Evolutionary conservation across 2,329 filamentous ascomycete species (phyloP).

Genomic region (Arachnomyces sp.): DNA sequence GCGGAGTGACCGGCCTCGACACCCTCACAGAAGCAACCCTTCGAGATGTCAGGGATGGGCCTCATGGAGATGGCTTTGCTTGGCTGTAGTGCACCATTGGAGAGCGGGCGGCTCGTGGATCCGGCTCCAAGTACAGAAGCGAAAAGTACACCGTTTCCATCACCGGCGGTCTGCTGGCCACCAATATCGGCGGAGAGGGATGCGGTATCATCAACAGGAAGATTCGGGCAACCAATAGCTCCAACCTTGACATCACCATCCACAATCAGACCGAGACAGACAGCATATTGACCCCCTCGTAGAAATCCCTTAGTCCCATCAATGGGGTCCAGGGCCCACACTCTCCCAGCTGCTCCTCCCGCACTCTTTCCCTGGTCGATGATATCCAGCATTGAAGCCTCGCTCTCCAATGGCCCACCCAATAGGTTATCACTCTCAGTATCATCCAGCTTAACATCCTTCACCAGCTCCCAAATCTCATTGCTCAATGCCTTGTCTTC

Average conservation of each 20-base stretch:
- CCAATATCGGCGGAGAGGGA: slow-evolving; percentile 64
- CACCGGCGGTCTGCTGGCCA: slow-evolving; percentile 61
- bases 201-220: slow-evolving; percentile 74
- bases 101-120: slow-evolving; percentile 71
- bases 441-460: slow-evolving; percentile 61
- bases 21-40: slow-evolving; percentile 91
- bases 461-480: slow-evolving; percentile 78
- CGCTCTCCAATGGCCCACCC: slow-evolving; percentile 58
- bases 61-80: slow-evolving; percentile 71
- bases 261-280: slow-evolving; percentile 84
- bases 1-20: slow-evolving; percentile 89
- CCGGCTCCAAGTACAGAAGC: slow-evolving; percentile 72
- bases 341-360: slow-evolving; percentile 44
- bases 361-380: slow-evolving; percentile 46
- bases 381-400: slow-evolving; percentile 52
- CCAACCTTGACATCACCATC: slow-evolving; percentile 91
- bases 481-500: slow-evolving; percentile 60
- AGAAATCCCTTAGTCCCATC: slow-evolving; percentile 98
- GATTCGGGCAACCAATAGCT: slow-evolving; percentile 89
- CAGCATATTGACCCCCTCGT: slow-evolving; percentile 91
- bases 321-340: slow-evolving; percentile 96
- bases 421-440: slow-evolving; percentile 56
- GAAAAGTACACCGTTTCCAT: slow-evolving; percentile 78
- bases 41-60: slow-evolving; percentile 60
- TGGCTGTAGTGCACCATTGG: slow-evolving; percentile 30